Base-by-base conservation (phyloP, 306 rosid species). In the Cicer cuneatum region DNA sequence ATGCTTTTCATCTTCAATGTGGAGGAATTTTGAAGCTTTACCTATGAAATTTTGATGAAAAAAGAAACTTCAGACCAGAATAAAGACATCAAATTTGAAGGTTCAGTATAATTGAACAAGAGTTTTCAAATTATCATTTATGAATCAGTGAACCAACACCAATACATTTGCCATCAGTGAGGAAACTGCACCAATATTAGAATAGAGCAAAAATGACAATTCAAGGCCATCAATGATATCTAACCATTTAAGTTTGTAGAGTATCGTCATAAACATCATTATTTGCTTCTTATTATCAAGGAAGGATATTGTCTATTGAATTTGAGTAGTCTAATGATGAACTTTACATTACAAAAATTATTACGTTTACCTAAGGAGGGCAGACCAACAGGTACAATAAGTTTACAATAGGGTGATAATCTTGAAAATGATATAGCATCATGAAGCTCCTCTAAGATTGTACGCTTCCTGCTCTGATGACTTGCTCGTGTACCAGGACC, bases 361-460 rank as follows among this genome's bases (percentile, higher is more conserved):
- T 86, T 93, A 91, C 94, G 83, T 79, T 74, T 66, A 64, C 89
- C 86, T 81, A 93, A 76, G 73, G 79, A 65, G 78, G 98, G 97
- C 65, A 91, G 78, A 73, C 98, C 97, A 14, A 89, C 70, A 14
- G 98, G 98, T 47, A 93, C 91, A 69, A 85, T 84, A 71, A 91
- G 88, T 66, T 93, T 87, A 75, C 84, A 87, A 53, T 89, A 88
- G 65, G 97, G 80, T 39, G 96, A 89, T 3, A 93, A 82, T 82
- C 85, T 88, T 74, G 97, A 83, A 86, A 93, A 93, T 21, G 98
- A 91, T 78, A 93, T 43, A 12, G 92, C 90, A 76, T 89, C 96
- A 64, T 93, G 96, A 71, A 93, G 96, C 80, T 88, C 86, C 85
- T 73, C 88, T 49, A 72, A 72, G 75, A 91, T 71, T 61, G 78